These are phyloP conservation scores for Botrytis medusae DNA, from an alignment of 2,329 filamentous ascomycete genomes.

Conservation along the genomic window DNA sequence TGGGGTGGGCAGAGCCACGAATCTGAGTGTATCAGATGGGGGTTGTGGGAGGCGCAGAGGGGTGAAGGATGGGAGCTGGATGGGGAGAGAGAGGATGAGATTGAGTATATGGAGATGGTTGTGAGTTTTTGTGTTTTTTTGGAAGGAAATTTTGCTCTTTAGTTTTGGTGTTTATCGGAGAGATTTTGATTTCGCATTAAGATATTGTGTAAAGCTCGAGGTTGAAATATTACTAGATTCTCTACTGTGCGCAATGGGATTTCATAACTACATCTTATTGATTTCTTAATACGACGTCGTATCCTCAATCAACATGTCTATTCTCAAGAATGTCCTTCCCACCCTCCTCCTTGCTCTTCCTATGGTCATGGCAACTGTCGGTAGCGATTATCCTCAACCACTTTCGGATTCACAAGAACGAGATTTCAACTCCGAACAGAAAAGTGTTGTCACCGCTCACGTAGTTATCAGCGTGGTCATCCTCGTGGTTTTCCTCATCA, in stretches of 20 bases:
- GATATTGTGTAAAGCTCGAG: not conserved
- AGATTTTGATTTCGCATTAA: not conserved
- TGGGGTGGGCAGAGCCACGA: not conserved
- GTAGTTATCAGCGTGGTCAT: not conserved
- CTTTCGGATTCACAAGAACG: not conserved
- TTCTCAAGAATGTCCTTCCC: not conserved
- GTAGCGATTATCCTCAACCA: not conserved
- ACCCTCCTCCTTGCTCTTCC: not conserved
- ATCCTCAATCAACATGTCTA: not conserved
- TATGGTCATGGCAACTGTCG: not conserved
- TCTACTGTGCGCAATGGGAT: not conserved
- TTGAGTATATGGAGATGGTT: not conserved
- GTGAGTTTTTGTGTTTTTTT: not conserved
- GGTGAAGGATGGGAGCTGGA: not conserved
- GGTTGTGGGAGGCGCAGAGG: not conserved
- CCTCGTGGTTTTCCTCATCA: not conserved
- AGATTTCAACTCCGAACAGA: not conserved
- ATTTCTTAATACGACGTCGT: not conserved
- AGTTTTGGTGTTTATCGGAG: not conserved
- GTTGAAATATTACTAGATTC: not conserved
- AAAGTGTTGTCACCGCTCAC: not conserved
- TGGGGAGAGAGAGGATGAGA: not conserved
- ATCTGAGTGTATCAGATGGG: not conserved
- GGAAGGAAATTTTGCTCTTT: no score
- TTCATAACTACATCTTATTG: not conserved